phyloP scores from a whole-genome alignment of 768 basidiomycete genomes.

The Lepiota venenata region DNA sequence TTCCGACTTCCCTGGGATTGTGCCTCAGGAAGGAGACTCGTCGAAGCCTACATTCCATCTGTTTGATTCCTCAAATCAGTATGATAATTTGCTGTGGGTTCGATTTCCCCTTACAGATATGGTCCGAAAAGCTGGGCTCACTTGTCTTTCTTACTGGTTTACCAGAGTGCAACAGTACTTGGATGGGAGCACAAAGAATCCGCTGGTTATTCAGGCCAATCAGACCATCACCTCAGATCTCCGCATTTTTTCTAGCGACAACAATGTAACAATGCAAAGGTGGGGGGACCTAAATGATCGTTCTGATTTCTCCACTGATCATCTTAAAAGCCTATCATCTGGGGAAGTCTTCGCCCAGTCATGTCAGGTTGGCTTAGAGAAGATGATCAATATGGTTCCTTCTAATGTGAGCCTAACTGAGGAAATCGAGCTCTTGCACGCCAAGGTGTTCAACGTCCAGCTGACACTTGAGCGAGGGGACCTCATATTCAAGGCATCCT shows the following conservation, averaged over 20 bases:
- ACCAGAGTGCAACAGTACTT: constrained; percentile 37
- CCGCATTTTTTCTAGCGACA: constrained; percentile 35
- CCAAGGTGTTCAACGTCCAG: constrained; percentile 28
- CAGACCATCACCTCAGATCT: constrained; percentile 35
- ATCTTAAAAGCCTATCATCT: constrained; percentile 21
- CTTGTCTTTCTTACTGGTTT: not conserved
- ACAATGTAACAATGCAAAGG: constrained; percentile 38
- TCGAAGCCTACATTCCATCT: constrained; percentile 19
- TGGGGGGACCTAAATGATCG: constrained; percentile 12
- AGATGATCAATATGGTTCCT: constrained; percentile 44
- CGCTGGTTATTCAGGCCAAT: constrained; percentile 32
- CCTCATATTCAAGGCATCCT: constrained; percentile 27
- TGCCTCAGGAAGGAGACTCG: constrained; percentile 22
- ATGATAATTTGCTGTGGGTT: constrained; percentile 36
- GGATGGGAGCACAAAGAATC: constrained; percentile 34
- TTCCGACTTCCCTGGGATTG: constrained; percentile 35
- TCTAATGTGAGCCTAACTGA: constrained; percentile 34
- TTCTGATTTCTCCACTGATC: not conserved
- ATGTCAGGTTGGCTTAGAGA: constrained; percentile 32
- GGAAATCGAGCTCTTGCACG: constrained; percentile 30
- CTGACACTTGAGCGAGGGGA: constrained; percentile 25
- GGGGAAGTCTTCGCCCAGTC: constrained; percentile 25
- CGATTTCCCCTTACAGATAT: not conserved
- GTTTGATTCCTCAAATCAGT: constrained; percentile 32
- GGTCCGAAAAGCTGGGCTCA: not conserved